A percentile compares a stretch with the other conserved stretches of the same genome.
These are phyloP conservation scores for Lactifluus hygrophoroides DNA, from an alignment of 768 basidiomycete genomes.

Conservation along the genomic window DNA sequence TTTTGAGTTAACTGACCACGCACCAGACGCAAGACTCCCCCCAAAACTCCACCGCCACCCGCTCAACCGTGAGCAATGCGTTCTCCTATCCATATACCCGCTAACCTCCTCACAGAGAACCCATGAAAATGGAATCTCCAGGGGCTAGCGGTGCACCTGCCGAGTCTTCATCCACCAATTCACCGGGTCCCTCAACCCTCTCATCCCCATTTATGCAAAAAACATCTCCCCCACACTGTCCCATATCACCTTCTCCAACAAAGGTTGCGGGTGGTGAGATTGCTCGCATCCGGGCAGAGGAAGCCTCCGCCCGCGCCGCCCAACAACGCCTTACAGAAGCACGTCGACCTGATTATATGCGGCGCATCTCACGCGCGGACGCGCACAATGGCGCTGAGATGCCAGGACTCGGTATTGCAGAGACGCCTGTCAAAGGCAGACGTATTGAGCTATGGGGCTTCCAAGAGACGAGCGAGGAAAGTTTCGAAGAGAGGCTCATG, in stretches of 20 bases:
- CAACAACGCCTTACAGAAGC: conserved; percentile 48
- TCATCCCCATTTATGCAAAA: conserved; percentile 29
- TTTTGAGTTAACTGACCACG: not conserved
- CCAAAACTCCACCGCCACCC: conserved; percentile 1
- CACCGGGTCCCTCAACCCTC: conserved; percentile 22
- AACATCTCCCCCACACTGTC: conserved; percentile 2
- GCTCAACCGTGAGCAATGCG: not conserved
- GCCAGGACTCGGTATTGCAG: conserved; percentile 47
- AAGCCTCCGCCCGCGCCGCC: conserved; percentile 41
- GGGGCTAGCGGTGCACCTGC: conserved; percentile 5
- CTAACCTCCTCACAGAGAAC: not conserved
- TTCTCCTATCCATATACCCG: not conserved
- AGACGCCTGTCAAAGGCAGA: conserved; percentile 65
- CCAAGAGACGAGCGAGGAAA: conserved; percentile 44
- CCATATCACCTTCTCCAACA: conserved; percentile 24
- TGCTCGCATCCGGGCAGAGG: conserved; percentile 47
- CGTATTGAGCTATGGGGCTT: conserved; percentile 54
- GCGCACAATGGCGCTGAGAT: conserved; percentile 32
- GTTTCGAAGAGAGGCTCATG: conserved; percentile 78
- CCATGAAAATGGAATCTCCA: conserved; percentile 3
- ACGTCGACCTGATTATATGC: conserved; percentile 64
- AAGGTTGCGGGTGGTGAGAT: conserved; percentile 43
- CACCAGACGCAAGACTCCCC: conserved; percentile 10
- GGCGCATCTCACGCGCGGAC: conserved; percentile 31
- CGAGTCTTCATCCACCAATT: conserved; percentile 19